Evolutionary conservation across 1,284 basidiomycete genomes (phyloP).

Genomic region (Xanthoconium separans): DNA sequence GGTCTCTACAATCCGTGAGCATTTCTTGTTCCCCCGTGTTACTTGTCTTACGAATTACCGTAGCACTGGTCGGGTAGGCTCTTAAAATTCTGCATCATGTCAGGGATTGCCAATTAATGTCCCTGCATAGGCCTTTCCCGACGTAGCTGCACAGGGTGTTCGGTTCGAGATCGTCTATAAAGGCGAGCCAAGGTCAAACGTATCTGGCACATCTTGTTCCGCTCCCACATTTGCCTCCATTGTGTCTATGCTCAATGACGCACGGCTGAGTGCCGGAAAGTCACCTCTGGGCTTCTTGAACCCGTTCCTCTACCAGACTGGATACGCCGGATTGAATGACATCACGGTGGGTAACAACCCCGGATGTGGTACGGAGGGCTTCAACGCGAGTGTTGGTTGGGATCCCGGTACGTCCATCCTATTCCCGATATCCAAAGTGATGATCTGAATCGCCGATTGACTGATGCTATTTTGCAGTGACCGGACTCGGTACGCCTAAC

Average conservation of each 20-base stretch:
- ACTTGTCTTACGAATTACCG: neutral
- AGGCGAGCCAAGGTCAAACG: conserved; percentile 9
- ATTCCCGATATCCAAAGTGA: neutral
- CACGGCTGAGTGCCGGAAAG: conserved; percentile 43
- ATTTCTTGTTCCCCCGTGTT: neutral
- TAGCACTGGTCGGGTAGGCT: conserved; percentile 38
- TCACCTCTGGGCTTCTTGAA: conserved; percentile 59
- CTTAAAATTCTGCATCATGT: conserved; percentile 29
- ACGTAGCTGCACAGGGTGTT: conserved; percentile 54
- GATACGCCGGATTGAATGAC: conserved; percentile 44
- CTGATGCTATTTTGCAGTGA: conserved; percentile 30
- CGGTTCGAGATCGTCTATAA: conserved; percentile 12
- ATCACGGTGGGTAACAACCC: conserved; percentile 53
- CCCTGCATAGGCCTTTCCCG: conserved; percentile 47
- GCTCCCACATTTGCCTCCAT: conserved; percentile 31
- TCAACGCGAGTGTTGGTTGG: conserved; percentile 47
- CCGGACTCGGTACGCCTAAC: conserved; percentile 48
- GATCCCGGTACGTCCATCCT: conserved; percentile 36
- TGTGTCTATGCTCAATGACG: conserved; percentile 62
- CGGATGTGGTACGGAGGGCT: conserved; percentile 56
- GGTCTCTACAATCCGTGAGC: conserved; percentile 59
- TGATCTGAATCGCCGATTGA: no score
- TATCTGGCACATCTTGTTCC: conserved; percentile 50
- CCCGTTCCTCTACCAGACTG: conserved; percentile 50
- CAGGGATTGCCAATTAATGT: no score